phyloP scores from a whole-genome alignment of 495 filamentous ascomycete species.

The Aspergillus kassunensis region DNA sequence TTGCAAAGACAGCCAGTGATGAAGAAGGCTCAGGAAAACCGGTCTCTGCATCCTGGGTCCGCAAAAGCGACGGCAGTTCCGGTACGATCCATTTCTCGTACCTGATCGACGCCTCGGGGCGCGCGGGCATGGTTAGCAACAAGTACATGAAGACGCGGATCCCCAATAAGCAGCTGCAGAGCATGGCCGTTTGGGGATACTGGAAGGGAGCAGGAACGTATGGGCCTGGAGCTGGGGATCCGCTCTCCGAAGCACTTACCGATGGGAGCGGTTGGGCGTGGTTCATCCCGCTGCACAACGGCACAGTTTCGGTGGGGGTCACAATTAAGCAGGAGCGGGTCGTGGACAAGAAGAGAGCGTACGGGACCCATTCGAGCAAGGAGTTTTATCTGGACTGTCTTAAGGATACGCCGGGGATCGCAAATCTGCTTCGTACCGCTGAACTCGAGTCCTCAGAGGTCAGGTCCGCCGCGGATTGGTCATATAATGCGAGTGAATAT shows the following conservation, averaged over 20 bases:
- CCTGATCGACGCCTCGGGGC: neutral
- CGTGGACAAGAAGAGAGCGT: neutral
- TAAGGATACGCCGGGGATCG: slow-evolving; percentile 23
- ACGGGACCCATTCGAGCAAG: slow-evolving; percentile 9
- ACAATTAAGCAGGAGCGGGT: slow-evolving; percentile 29
- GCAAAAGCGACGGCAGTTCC: neutral
- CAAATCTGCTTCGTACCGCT: slow-evolving; percentile 23
- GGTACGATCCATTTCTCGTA: neutral
- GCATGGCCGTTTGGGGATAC: slow-evolving; percentile 40
- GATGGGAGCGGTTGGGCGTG: slow-evolving; percentile 40
- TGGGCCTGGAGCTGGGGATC: slow-evolving; percentile 22
- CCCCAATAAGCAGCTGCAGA: slow-evolving; percentile 34
- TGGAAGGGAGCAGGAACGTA: slow-evolving; percentile 24
- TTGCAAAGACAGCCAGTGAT: no score
- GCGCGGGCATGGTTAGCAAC: slow-evolving; percentile 13
- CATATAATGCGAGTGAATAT: slow-evolving; percentile 39
- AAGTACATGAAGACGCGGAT: slow-evolving; percentile 38
- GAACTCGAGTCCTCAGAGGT: slow-evolving; percentile 31
- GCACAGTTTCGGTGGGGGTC: slow-evolving; percentile 31
- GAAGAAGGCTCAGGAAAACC: neutral
- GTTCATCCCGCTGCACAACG: slow-evolving; percentile 27
- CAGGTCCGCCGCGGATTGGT: slow-evolving; percentile 41
- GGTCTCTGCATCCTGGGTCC: neutral
- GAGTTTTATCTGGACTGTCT: slow-evolving; percentile 41
- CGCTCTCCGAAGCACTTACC: slow-evolving; percentile 34